Conservation (phyloP, 2,329 filamentous ascomycete species). For the Arthroderma sp. region DNA sequence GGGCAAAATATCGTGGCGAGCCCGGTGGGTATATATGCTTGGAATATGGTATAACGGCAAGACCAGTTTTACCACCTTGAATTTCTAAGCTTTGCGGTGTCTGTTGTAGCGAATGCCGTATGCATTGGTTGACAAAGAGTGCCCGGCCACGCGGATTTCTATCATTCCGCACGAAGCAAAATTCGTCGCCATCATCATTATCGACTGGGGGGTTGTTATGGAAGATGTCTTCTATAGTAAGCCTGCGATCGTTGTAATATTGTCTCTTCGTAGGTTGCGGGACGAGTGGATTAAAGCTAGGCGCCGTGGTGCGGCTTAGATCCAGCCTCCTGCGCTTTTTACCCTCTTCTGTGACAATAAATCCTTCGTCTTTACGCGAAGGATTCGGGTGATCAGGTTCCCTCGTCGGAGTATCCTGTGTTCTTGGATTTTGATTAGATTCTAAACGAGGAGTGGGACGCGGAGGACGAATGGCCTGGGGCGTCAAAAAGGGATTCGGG, state of each 20-base stretch:
- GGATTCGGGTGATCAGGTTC: neutral
- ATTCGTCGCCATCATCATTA: constrained; percentile 15
- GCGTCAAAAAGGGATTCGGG: too few relatives aligned
- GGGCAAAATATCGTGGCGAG: constrained; percentile 16
- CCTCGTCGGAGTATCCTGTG: too few relatives aligned
- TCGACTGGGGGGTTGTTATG: constrained; percentile 21
- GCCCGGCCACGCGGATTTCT: constrained; percentile 16
- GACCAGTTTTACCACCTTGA: constrained; percentile 11
- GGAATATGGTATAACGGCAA: constrained; percentile 19
- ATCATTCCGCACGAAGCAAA: constrained; percentile 15
- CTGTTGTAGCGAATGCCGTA: constrained; percentile 19
- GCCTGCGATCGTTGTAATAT: constrained; percentile 9
- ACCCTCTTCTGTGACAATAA: constrained; percentile 15
- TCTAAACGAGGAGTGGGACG: too few relatives aligned
- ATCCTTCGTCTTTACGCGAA: constrained; percentile 13
- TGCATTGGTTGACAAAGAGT: constrained; percentile 19
- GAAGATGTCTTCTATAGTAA: constrained; percentile 31
- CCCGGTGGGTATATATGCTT: neutral
- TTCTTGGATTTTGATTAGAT: too few relatives aligned
- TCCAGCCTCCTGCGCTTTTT: constrained; percentile 21
- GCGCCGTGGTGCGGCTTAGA: constrained; percentile 5
- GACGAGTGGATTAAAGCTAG: neutral
- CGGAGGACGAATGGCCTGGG: too few relatives aligned
- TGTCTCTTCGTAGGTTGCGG: neutral
- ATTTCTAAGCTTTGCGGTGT: constrained; percentile 13